Evolutionary conservation across 108 stramenopile genomes (phyloP).

Genomic region (Cyclotella cryptica): DNA sequence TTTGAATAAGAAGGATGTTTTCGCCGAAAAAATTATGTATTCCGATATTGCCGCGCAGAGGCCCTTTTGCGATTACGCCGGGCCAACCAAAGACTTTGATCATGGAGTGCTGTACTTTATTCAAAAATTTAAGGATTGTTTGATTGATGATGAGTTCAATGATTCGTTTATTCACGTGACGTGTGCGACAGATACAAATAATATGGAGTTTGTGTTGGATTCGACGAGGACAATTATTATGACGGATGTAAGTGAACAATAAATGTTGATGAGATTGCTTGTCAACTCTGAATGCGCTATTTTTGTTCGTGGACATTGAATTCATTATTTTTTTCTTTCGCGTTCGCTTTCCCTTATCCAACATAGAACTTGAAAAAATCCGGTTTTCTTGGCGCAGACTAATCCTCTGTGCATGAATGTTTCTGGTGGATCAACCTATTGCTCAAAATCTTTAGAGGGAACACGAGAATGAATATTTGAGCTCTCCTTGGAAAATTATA

Average conservation of each 20-base stretch:
- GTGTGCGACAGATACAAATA: constrained; percentile 98
- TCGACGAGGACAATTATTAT: constrained; percentile 94
- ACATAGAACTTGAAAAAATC: constrained; percentile 82
- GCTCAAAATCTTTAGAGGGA: neutral
- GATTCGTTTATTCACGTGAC: constrained; percentile 93
- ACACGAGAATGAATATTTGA: too few relatives aligned
- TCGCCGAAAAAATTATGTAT: constrained; percentile 94
- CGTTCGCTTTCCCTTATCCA: neutral
- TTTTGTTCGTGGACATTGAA: too few relatives aligned
- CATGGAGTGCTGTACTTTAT: constrained; percentile 92
- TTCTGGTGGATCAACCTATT: neutral
- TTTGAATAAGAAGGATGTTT: constrained; percentile 98
- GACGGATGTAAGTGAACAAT: constrained; percentile 73
- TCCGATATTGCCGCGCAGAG: constrained; percentile 82
- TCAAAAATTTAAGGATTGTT: constrained; percentile 92
- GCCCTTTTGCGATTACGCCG: constrained; percentile 86
- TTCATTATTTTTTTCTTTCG: too few relatives aligned
- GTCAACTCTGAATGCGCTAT: constrained; percentile 13
- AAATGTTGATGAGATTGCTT: neutral
- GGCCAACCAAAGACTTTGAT: constrained; percentile 86
- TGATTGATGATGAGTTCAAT: constrained; percentile 87
- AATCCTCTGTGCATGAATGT: constrained; percentile 16
- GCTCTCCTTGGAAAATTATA: too few relatives aligned
- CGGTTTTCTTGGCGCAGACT: constrained; percentile 88
- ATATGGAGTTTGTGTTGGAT: constrained; percentile 93